A percentile compares a stretch with the other conserved stretches of the same genome.
Conservation (phyloP, 176 grass and related monocot species). For the Oryza meyeriana region DNA sequence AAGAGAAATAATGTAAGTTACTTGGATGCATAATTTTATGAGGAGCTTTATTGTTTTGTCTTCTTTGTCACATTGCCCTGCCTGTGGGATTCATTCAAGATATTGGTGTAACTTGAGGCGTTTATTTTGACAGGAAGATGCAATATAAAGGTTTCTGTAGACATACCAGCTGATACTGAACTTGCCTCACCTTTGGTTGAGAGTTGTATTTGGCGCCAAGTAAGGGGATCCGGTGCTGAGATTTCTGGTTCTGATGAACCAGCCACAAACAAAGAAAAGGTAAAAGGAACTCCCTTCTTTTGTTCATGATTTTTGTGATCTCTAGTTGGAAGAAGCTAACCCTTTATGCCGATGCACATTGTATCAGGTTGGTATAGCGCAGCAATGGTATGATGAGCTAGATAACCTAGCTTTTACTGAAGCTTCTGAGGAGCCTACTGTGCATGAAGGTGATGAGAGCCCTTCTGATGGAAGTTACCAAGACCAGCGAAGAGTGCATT, state of each 20-base stretch:
- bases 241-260: slow-evolving; percentile 43
- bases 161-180: slow-evolving; percentile 73
- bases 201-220: slow-evolving; percentile 71
- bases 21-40: not conserved
- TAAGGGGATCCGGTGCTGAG: slow-evolving; percentile 79
- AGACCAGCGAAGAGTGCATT: slow-evolving; percentile 54
- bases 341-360: not conserved
- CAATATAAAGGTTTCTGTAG: slow-evolving; percentile 56
- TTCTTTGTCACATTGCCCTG: not conserved
- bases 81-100: not conserved
- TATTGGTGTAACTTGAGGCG: not conserved
- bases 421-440: slow-evolving; percentile 39
- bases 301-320: not conserved
- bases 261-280: slow-evolving; percentile 48
- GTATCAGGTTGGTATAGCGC: slow-evolving; percentile 75
- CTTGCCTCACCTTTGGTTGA: slow-evolving; percentile 56
- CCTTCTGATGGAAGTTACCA: slow-evolving; percentile 32
- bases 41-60: not conserved
- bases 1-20: not conserved
- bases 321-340: not conserved
- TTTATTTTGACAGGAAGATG: slow-evolving; percentile 63
- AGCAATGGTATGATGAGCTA: slow-evolving; percentile 89
- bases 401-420: slow-evolving; percentile 87
- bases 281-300: slow-evolving; percentile 10
- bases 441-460: slow-evolving; percentile 20